phyloP scores from a whole-genome alignment of 2,329 filamentous ascomycete genomes.

The Elsinoe fawcettii region DNA sequence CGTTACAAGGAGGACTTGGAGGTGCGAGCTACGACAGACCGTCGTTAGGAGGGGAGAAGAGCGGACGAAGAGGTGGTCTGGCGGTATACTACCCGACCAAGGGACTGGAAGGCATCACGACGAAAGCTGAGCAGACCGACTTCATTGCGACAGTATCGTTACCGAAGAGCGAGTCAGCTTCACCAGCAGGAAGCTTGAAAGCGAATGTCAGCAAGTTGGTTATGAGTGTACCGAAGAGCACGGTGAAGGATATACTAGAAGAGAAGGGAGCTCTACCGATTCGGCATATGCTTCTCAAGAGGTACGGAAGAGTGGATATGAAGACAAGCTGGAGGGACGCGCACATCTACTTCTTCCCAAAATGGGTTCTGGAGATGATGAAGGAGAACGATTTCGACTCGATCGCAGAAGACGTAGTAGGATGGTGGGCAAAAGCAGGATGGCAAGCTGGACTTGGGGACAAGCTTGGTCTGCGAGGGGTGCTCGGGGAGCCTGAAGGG shows the following conservation, averaged over 20 bases:
- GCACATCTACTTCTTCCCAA: conserved; percentile 89
- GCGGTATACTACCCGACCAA: conserved; percentile 90
- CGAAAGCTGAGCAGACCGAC: conserved; percentile 89
- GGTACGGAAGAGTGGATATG: conserved; percentile 69
- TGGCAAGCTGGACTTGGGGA: conserved; percentile 78
- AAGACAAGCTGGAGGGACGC: conserved; percentile 80
- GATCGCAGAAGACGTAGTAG: conserved; percentile 82
- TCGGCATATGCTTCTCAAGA: conserved; percentile 66
- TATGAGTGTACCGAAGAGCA: conserved; percentile 82
- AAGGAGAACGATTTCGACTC: conserved; percentile 76
- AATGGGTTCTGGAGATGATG: conserved; percentile 82
- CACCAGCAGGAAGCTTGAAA: conserved; percentile 58
- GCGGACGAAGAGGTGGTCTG: conserved; percentile 66
- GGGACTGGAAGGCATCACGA: conserved; percentile 52
- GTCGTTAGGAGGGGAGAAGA: conserved; percentile 47
- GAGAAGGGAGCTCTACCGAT: conserved; percentile 65
- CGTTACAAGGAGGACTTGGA: conserved; percentile 63
- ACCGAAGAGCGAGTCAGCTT: conserved; percentile 48
- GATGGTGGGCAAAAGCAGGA: conserved; percentile 89
- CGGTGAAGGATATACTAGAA: conserved; percentile 73
- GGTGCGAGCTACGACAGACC: conserved; percentile 45
- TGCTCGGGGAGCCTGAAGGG: conserved; percentile 46
- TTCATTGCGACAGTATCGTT: conserved; percentile 75
- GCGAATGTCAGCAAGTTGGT: conserved; percentile 67
- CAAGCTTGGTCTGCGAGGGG: conserved; percentile 64